These are phyloP conservation scores for Termitomyces sp. DNA, from an alignment of 768 basidiomycete species.

Conservation along the genomic window DNA sequence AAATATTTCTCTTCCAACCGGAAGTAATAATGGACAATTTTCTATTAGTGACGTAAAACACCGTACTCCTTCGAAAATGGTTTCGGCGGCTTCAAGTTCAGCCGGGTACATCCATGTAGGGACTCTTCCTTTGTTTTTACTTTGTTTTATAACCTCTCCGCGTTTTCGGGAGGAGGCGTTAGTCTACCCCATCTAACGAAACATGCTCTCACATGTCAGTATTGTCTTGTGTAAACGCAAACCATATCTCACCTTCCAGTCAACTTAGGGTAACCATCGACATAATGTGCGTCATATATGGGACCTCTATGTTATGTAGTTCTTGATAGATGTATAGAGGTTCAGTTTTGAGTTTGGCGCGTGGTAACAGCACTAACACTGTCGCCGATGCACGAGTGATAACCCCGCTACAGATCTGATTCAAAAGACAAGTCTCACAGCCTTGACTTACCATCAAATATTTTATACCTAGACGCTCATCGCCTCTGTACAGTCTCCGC, in stretches of 20 bases:
- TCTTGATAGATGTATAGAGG: background rate
- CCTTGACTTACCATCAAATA: background rate
- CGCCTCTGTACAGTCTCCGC: conserved; percentile 1
- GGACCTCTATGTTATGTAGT: background rate
- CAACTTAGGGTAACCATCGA: background rate
- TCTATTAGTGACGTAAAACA: background rate
- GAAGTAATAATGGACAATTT: too few relatives aligned
- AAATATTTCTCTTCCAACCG: too few relatives aligned
- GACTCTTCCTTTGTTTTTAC: too few relatives aligned
- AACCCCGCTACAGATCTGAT: background rate
- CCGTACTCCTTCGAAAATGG: background rate
- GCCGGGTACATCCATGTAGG: background rate
- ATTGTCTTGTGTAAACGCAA: too few relatives aligned
- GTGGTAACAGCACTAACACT: background rate
- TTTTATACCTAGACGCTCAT: background rate
- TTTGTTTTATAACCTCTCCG: too few relatives aligned
- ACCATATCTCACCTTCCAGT: background rate
- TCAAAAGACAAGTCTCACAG: background rate
- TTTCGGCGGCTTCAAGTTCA: background rate
- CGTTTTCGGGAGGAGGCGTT: background rate
- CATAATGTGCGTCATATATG: background rate
- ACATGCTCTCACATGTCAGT: background rate
- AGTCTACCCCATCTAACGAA: background rate
- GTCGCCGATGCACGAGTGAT: background rate
- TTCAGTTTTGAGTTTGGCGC: background rate